Evolutionary conservation across 306 rosid species (phyloP).

Genomic region (Senna siamea): DNA sequence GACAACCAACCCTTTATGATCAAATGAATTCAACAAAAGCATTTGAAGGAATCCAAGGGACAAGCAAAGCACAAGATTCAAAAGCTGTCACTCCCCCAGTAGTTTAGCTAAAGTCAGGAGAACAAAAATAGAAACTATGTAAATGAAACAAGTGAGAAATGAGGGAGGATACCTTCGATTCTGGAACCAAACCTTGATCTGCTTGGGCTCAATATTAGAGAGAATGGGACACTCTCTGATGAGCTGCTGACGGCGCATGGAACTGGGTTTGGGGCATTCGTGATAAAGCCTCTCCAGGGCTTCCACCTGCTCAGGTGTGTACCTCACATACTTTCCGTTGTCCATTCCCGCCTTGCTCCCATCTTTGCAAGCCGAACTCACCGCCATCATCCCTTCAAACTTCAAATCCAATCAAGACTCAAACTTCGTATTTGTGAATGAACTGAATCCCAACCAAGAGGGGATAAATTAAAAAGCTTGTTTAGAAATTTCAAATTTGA

Average conservation of each 20-base stretch:
- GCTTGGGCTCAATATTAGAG: constrained; percentile 92
- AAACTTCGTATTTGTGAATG: no score
- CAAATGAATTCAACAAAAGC: neutral
- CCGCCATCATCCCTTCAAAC: constrained; percentile 74
- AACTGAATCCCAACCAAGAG: no score
- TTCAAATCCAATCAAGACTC: constrained; percentile 32
- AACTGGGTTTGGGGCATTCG: constrained; percentile 96
- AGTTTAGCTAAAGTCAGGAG: no score
- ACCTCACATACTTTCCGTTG: constrained; percentile 95
- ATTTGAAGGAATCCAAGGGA: no score
- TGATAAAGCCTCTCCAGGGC: constrained; percentile 93
- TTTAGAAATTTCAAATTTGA: no score
- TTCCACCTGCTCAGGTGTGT: constrained; percentile 98
- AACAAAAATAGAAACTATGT: no score
- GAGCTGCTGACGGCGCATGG: constrained; percentile 95
- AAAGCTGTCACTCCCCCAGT: no score
- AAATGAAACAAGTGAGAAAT: neutral
- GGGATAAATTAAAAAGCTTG: no score
- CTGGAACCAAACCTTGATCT: constrained; percentile 99
- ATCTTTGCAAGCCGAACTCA: constrained; percentile 72
- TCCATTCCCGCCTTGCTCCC: constrained; percentile 70
- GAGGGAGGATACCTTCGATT: constrained; percentile 67
- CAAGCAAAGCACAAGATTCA: no score
- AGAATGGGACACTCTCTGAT: constrained; percentile 97
- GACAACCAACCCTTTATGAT: constrained; percentile 8